These are phyloP conservation scores for Rhizophlyctis rosea DNA, from an alignment of 192 early-diverging fungal genomes.

Conservation along the genomic window DNA sequence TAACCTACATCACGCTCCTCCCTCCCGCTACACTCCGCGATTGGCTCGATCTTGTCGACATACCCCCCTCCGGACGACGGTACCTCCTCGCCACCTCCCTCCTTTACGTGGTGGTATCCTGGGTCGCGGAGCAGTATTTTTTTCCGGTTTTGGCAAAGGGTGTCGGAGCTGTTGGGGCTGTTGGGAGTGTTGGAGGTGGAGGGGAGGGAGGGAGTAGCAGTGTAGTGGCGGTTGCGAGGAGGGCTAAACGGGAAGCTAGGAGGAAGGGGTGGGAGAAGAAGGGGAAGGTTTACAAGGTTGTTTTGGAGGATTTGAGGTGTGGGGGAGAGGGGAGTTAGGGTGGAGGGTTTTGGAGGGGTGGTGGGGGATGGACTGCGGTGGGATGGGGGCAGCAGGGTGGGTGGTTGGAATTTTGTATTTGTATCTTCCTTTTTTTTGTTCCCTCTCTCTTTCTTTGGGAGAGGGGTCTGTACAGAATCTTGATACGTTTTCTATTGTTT, in stretches of 20 bases:
- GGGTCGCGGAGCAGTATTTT: constrained; percentile 35
- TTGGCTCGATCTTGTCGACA: constrained; percentile 66
- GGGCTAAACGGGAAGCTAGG: constrained; percentile 17
- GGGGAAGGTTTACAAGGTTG: constrained; percentile 45
- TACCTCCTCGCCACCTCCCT: constrained; percentile 58
- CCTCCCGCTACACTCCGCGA: constrained; percentile 50
- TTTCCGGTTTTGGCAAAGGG: constrained; percentile 26
- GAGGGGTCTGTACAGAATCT: too few relatives aligned
- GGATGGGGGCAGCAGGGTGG: too few relatives aligned
- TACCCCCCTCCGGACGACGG: constrained; percentile 44
- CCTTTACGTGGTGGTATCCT: constrained; percentile 52
- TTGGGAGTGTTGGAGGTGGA: not conserved
- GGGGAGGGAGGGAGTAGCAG: constrained; percentile 6
- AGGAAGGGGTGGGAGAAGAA: constrained; percentile 35
- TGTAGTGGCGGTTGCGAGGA: not conserved
- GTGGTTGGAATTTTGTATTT: too few relatives aligned
- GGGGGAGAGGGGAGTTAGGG: not conserved
- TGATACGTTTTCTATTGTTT: too few relatives aligned
- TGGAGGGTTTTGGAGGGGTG: not conserved
- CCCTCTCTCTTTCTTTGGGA: too few relatives aligned
- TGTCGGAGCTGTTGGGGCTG: not conserved
- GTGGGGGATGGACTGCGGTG: too few relatives aligned
- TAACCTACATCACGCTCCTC: constrained; percentile 45
- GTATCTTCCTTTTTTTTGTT: too few relatives aligned
- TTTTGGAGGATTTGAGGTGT: constrained; percentile 33